These are phyloP conservation scores for Casuarina equisetifolia DNA, from an alignment of 306 rosid species.

Conservation along the genomic window DNA sequence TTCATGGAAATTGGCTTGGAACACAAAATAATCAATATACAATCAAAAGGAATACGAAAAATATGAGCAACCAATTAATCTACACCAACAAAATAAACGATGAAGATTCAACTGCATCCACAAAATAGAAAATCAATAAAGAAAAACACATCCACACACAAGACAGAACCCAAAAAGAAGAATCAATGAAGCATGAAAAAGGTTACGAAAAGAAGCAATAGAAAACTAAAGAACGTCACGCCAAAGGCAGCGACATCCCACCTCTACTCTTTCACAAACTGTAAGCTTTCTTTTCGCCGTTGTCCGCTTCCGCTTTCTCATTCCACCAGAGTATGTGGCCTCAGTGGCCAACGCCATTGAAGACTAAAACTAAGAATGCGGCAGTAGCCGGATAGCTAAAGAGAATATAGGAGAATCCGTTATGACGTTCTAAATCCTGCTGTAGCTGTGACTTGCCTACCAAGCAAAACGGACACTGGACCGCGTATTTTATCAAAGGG, in stretches of 20 bases:
- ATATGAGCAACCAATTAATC: not conserved
- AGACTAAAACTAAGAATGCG: not conserved
- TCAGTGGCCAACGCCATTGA: conserved; percentile 37
- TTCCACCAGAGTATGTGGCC: conserved; percentile 1
- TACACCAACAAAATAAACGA: not conserved
- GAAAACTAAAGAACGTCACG: not conserved
- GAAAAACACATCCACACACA: not conserved
- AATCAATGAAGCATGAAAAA: not conserved
- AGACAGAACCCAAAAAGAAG: not conserved
- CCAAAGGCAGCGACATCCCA: conserved; percentile 15
- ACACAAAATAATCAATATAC: not conserved
- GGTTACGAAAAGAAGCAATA: not conserved
- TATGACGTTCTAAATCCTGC: no score
- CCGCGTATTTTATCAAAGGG: no score
- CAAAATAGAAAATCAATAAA: not conserved
- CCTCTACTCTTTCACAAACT: conserved; percentile 44
- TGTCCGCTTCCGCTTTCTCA: conserved; percentile 21
- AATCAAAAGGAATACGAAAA: not conserved
- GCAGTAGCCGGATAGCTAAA: not conserved
- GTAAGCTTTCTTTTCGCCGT: conserved; percentile 22
- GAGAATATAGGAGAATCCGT: not conserved
- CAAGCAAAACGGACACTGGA: no score
- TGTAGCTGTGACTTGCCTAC: no score
- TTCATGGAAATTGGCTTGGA: not conserved
- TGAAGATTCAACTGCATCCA: no score